phyloP scores from a whole-genome alignment of 192 early-diverging fungal genomes.

The Chytriomyces confervae region DNA sequence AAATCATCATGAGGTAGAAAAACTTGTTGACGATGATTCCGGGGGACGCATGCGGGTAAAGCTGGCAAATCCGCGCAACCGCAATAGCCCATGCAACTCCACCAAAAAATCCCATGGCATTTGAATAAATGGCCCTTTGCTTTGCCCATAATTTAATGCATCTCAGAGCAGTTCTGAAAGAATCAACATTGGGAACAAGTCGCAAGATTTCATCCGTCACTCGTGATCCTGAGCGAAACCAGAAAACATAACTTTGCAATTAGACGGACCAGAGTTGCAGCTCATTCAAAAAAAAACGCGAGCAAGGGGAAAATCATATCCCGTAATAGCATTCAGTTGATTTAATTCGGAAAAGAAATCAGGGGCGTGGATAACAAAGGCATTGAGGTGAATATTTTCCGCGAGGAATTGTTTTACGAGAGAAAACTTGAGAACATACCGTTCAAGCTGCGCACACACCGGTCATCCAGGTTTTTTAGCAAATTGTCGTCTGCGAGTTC shows the following conservation, averaged over 20 bases:
- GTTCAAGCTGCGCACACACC: conserved; percentile 87
- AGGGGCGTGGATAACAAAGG: too few relatives aligned
- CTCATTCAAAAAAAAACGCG: too few relatives aligned
- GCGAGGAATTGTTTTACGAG: too few relatives aligned
- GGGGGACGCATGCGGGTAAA: conserved; percentile 93
- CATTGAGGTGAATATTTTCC: too few relatives aligned
- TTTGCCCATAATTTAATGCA: conserved; percentile 98
- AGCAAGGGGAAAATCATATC: too few relatives aligned
- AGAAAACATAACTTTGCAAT: background rate
- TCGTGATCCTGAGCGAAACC: conserved; percentile 71
- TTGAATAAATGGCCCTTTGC: conserved; percentile 89
- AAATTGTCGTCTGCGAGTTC: conserved; percentile 86
- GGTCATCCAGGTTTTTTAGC: conserved; percentile 86
- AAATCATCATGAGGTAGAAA: conserved; percentile 84
- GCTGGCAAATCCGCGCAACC: conserved; percentile 91
- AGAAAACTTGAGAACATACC: conserved; percentile 46
- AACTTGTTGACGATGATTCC: conserved; percentile 86
- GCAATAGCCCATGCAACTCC: conserved; percentile 99
- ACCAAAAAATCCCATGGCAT: conserved; percentile 97
- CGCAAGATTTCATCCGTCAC: conserved; percentile 96
- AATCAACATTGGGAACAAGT: conserved; percentile 87
- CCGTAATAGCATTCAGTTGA: too few relatives aligned
- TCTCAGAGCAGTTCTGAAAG: conserved; percentile 88
- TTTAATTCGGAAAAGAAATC: too few relatives aligned
- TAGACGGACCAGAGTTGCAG: background rate